Evolutionary conservation across 2,329 filamentous ascomycete genomes (phyloP).

Genomic region (Epicoccum sorghinum): DNA sequence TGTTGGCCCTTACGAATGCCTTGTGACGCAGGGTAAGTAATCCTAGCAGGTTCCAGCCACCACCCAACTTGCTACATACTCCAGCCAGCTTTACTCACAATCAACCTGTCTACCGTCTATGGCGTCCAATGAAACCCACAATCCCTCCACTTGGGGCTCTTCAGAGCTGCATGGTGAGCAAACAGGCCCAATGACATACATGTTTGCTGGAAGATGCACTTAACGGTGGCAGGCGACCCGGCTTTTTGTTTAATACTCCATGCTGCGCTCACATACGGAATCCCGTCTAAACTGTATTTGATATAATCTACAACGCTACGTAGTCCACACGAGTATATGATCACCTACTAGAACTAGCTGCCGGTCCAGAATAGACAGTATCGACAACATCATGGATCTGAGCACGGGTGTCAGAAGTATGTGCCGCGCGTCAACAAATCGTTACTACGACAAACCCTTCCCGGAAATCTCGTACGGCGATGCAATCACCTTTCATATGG

Average conservation of each 20-base stretch:
- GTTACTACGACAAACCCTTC: conserved; percentile 22
- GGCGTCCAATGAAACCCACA: conserved; percentile 24
- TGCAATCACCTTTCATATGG: conserved; percentile 17
- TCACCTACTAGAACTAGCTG: background rate
- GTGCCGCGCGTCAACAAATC: conserved; percentile 7
- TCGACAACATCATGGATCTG: background rate
- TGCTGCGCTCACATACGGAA: conserved; percentile 20
- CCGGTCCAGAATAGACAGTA: background rate
- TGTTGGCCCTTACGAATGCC: conserved; percentile 7
- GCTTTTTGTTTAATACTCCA: conserved; percentile 29
- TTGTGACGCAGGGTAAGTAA: conserved; percentile 22
- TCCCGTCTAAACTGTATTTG: conserved; percentile 21
- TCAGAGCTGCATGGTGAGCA: conserved; percentile 22
- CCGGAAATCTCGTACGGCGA: conserved; percentile 13
- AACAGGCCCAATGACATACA: conserved; percentile 24
- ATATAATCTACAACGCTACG: conserved; percentile 19
- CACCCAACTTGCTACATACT: conserved; percentile 20
- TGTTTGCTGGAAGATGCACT: conserved; percentile 16
- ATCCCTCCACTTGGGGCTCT: conserved; percentile 15
- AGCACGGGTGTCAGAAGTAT: conserved; percentile 7
- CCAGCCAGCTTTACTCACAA: conserved; percentile 21
- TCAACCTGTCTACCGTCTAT: conserved; percentile 4
- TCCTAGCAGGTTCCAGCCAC: conserved; percentile 12
- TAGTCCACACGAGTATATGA: conserved; percentile 8
- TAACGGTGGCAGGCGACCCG: conserved; percentile 27